Base-by-base conservation (phyloP, 441 rosid species). In the California macrophylla region DNA sequence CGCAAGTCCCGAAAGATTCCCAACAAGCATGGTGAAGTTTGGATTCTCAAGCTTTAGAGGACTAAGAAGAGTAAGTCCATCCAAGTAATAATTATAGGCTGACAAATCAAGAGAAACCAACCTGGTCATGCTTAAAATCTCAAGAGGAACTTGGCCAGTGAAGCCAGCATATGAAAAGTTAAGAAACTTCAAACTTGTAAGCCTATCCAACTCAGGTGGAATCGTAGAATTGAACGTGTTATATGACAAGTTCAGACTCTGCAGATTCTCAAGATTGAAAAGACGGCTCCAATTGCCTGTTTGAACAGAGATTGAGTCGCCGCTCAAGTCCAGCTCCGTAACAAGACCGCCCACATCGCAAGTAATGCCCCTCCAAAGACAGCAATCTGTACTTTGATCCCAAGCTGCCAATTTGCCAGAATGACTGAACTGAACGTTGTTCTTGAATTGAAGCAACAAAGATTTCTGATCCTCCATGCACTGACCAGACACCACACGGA, bases 61-160 rank as follows among this genome's bases (percentile, higher is more conserved):
- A 23, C 0, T 0, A 23, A 1, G 0, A 25, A 36, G 78, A 12
- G 1, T 66, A 0, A 70, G 29, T n/a, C n/a, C n/a, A n/a, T n/a
- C n/a, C n/a, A n/a, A n/a, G n/a, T n/a, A n/a, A 10, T 6, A 29
- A 3, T 32, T 45, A 36, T 21, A 0, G 28, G n/a, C 0, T 67
- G 85, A 81, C 9, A 84, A 66, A 73, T 84, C 85, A 0, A 84
- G 84, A 30, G 62, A 66, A 0, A 74, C 77, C 78, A 87, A 76
- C 34, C 42, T 73, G 2, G 29, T 30, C 74, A 80, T 12, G 0
- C 0, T 0, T 8, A 85, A 80, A 52, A 84, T 13, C n/a, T 8
- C 42, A 3, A 3, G 2, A 0, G 86, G 88, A 58, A 84, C 25
- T 60, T 84, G 83, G 15, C 84, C 83, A 0, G 4, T 15, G 6